phyloP scores from a whole-genome alignment of 2,329 filamentous ascomycete genomes.

The Monilinia fructicola region DNA sequence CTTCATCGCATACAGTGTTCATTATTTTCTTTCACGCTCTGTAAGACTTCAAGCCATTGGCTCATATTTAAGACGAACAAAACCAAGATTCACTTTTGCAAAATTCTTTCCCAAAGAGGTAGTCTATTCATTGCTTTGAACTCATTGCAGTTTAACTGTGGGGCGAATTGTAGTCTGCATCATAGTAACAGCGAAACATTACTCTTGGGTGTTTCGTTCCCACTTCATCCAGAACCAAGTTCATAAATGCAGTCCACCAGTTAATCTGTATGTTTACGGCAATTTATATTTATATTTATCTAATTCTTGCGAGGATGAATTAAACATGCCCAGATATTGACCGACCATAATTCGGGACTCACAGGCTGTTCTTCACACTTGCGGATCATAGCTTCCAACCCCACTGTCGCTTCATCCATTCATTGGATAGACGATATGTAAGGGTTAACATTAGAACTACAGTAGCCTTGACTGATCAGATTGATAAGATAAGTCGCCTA shows the following conservation, averaged over 20 bases:
- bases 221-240: not conserved
- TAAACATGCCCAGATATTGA: not conserved
- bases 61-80: not conserved
- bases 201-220: not conserved
- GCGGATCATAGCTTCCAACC: not conserved
- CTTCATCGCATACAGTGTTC: not conserved
- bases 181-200: not conserved
- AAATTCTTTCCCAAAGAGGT: too few species aligned
- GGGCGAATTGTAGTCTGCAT: not conserved
- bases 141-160: not conserved
- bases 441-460: too few species aligned
- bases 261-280: not conserved
- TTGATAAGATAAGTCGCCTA: conserved; percentile 25
- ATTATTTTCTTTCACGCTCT: not conserved
- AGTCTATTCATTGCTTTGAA: too few species aligned
- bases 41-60: not conserved
- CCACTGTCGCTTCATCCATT: not conserved
- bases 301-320: not conserved
- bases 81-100: not conserved
- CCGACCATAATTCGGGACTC: too few species aligned
- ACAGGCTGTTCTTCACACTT: not conserved
- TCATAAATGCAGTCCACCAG: not conserved
- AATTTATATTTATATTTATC: not conserved
- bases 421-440: not conserved
- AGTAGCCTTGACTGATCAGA: conserved; percentile 10